Conservation (phyloP, 345 rosid species). For the Camelina hispida region DNA sequence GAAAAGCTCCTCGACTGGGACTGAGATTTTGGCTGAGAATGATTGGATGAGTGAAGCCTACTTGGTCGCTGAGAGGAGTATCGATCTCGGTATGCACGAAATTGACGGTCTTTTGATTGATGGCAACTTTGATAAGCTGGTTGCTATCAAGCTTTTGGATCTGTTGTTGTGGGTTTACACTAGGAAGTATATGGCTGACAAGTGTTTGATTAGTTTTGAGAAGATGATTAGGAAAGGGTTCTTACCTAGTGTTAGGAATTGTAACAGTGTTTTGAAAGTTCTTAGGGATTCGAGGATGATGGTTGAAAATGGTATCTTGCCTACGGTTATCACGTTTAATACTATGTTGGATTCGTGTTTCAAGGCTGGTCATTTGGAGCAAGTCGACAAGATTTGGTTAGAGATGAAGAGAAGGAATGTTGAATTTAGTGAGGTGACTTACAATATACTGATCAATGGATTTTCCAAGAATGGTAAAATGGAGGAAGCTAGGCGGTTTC, state of each 20-base stretch:
- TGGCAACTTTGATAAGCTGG: constrained; percentile 35
- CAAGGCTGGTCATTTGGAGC: constrained; percentile 60
- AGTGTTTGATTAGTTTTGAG: constrained; percentile 55
- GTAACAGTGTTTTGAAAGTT: constrained; percentile 66
- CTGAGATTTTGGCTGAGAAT: constrained; percentile 61
- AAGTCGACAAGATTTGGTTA: constrained; percentile 49
- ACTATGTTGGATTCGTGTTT: constrained; percentile 65
- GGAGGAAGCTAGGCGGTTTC: constrained; percentile 58
- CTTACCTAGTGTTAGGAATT: constrained; percentile 65
- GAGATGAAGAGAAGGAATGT: constrained; percentile 56
- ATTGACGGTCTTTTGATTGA: constrained; percentile 60
- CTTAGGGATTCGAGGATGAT: constrained; percentile 61
- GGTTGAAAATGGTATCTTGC: constrained; percentile 58
- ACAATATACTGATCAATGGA: constrained; percentile 64
- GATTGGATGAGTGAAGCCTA: constrained; percentile 55
- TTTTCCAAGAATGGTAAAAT: constrained; percentile 59
- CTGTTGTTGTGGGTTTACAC: constrained; percentile 61
- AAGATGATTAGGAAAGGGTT: constrained; percentile 62
- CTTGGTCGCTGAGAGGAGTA: constrained; percentile 58
- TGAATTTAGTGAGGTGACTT: constrained; percentile 56
- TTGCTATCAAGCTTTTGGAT: constrained; percentile 56
- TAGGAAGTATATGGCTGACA: constrained; percentile 57
- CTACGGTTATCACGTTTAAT: constrained; percentile 60
- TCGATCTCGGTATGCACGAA: constrained; percentile 53
- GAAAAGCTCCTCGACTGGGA: too few relatives aligned